Conservation (phyloP, 2,329 filamentous ascomycete species). For the Drechslerella coelobrocha region DNA sequence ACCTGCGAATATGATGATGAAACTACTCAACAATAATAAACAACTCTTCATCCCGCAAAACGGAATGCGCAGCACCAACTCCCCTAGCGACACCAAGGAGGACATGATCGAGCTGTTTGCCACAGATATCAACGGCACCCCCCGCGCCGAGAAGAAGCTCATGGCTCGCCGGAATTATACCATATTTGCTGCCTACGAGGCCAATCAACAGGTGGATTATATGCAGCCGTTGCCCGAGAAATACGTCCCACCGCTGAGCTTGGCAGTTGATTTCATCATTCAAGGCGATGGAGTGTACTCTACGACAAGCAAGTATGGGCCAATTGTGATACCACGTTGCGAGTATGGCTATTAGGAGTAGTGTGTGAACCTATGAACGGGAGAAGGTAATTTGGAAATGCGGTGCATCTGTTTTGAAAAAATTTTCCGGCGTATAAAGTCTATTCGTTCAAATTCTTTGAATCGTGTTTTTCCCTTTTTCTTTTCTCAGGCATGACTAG, state of each 20-base stretch:
- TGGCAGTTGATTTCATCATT: constrained; percentile 96
- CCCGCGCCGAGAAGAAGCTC: constrained; percentile 83
- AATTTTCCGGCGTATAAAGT: too few species aligned
- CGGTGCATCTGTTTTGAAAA: too few species aligned
- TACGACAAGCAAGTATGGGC: constrained; percentile 90
- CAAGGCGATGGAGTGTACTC: constrained; percentile 85
- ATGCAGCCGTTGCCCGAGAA: constrained; percentile 58
- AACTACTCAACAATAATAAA: constrained; percentile 94
- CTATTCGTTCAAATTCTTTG: too few species aligned
- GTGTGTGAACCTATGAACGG: neutral
- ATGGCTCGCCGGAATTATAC: constrained; percentile 95
- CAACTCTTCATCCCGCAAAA: constrained; percentile 89
- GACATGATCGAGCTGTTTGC: constrained; percentile 99
- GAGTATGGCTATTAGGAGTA: constrained; percentile 70
- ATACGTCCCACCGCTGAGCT: constrained; percentile 66
- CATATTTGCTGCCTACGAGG: constrained; percentile 91
- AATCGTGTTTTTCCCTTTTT: neutral
- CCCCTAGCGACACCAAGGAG: constrained; percentile 90
- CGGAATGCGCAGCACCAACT: constrained; percentile 73
- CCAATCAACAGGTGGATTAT: constrained; percentile 64
- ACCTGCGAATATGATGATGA: constrained; percentile 82
- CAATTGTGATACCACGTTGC: constrained; percentile 88
- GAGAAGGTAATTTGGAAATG: neutral
- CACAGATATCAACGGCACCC: constrained; percentile 82
- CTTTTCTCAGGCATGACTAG: too few species aligned